These are phyloP conservation scores for Bruguiera hainesii DNA, from an alignment of 441 rosid genomes.

Conservation along the genomic window DNA sequence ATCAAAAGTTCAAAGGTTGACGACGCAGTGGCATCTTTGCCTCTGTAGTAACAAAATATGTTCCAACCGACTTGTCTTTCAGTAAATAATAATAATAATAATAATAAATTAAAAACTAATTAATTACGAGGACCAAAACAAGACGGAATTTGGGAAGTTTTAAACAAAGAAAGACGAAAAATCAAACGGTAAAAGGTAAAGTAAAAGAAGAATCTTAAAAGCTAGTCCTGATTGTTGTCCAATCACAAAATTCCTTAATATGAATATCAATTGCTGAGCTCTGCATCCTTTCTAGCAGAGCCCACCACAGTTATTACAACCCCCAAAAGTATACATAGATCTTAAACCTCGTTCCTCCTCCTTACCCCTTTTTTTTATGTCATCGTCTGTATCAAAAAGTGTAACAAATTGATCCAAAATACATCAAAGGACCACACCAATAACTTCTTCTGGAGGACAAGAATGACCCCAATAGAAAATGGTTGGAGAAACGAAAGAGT, in stretches of 20 bases:
- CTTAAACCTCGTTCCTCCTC: slow-evolving; percentile 17
- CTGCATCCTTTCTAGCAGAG: slow-evolving; percentile 36
- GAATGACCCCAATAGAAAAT: neutral
- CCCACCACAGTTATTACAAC: slow-evolving; percentile 35
- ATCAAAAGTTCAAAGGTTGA: no score
- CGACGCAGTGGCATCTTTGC: no score
- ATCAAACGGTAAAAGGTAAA: neutral
- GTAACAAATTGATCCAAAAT: slow-evolving; percentile 14
- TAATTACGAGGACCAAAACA: neutral
- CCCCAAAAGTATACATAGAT: slow-evolving; percentile 22
- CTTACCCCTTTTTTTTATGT: neutral
- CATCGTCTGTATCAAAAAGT: slow-evolving; percentile 27
- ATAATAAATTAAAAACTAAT: no score
- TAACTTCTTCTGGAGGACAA: neutral
- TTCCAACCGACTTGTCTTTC: no score
- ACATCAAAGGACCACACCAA: slow-evolving; percentile 21
- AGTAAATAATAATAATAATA: no score
- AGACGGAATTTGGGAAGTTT: neutral
- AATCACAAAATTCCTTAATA: slow-evolving; percentile 20
- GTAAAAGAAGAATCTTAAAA: slow-evolving; percentile 17
- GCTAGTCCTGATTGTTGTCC: slow-evolving; percentile 12
- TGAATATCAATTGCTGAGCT: slow-evolving; percentile 33
- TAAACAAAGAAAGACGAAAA: neutral
- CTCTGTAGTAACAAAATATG: no score
- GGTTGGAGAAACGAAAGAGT: neutral